These are phyloP conservation scores for Amesomyces nigricolor DNA, from an alignment of 2,329 filamentous ascomycete genomes.

Conservation along the genomic window DNA sequence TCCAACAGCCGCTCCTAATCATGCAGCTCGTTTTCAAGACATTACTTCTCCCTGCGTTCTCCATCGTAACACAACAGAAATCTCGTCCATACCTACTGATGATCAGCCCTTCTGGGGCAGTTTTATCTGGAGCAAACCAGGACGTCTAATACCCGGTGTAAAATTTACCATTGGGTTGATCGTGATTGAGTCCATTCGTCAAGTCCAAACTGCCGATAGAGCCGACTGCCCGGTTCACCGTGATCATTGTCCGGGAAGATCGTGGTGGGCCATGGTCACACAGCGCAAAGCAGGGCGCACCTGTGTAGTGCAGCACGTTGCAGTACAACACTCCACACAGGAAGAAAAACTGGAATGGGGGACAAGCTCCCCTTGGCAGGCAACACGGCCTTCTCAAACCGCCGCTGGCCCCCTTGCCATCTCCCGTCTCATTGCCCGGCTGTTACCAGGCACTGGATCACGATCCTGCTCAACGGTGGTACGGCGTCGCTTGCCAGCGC, in stretches of 20 bases:
- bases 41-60: too few relatives aligned
- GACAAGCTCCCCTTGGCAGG: background rate
- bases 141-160: too few relatives aligned
- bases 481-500: background rate
- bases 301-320: background rate
- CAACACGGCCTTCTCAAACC: background rate
- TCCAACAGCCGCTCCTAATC: too few relatives aligned
- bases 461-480: constrained; percentile 8
- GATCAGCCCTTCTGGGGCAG: too few relatives aligned
- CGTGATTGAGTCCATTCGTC: background rate
- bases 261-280: constrained; percentile 5
- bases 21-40: too few relatives aligned
- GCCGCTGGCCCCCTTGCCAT: constrained; percentile 4
- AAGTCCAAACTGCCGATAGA: background rate
- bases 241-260: background rate
- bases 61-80: too few relatives aligned
- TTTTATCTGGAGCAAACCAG: too few relatives aligned
- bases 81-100: too few relatives aligned
- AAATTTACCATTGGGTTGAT: too few relatives aligned
- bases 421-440: background rate
- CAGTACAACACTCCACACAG: background rate
- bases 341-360: background rate
- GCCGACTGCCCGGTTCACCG: background rate
- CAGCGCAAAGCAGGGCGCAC: constrained; percentile 1
- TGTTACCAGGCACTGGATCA: background rate